Evolutionary conservation across 805 yeast species (phyloP).

Genomic region (Monosporozyma unispora): DNA sequence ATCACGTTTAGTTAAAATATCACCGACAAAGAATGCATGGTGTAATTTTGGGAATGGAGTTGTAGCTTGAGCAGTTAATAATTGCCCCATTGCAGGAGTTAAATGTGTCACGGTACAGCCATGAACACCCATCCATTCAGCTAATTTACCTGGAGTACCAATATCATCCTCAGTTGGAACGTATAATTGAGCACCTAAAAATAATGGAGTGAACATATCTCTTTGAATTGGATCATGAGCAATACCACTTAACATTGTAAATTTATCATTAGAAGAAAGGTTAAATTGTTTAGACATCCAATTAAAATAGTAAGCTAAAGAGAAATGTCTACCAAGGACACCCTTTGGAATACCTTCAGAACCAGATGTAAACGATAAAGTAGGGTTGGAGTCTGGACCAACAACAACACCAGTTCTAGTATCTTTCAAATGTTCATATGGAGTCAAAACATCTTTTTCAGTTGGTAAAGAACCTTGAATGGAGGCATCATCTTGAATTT

Average conservation of each 20-base stretch:
- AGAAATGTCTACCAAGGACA: conserved; percentile 94
- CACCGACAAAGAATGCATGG: conserved; percentile 98
- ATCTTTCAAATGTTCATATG: conserved; percentile 38
- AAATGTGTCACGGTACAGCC: conserved; percentile 94
- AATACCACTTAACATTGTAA: conserved; percentile 97
- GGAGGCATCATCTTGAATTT: conserved; percentile 66
- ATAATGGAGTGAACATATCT: conserved; percentile 96
- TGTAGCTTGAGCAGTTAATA: conserved; percentile 89
- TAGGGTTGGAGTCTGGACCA: conserved; percentile 97
- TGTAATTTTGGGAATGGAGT: conserved; percentile 77
- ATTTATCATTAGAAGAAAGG: conserved; percentile 68
- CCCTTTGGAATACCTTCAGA: conserved; percentile 99
- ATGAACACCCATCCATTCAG: conserved; percentile 91
- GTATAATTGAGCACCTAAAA: conserved; percentile 84
- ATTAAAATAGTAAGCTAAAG: conserved; percentile 93
- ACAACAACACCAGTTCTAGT: conserved; percentile 79
- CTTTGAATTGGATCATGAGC: conserved; percentile 99
- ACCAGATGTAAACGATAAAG: conserved; percentile 93
- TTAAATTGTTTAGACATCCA: conserved; percentile 93
- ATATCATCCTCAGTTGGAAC: conserved; percentile 97
- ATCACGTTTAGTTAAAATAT: conserved; percentile 92
- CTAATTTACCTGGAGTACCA: conserved; percentile 95
- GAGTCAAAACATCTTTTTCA: conserved; percentile 41
- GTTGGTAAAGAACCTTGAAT: conserved; percentile 43
- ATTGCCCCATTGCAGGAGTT: conserved; percentile 99